phyloP scores from a whole-genome alignment of 371 early-diverging fungal genomes.

The Saksenaea vasiformis region DNA sequence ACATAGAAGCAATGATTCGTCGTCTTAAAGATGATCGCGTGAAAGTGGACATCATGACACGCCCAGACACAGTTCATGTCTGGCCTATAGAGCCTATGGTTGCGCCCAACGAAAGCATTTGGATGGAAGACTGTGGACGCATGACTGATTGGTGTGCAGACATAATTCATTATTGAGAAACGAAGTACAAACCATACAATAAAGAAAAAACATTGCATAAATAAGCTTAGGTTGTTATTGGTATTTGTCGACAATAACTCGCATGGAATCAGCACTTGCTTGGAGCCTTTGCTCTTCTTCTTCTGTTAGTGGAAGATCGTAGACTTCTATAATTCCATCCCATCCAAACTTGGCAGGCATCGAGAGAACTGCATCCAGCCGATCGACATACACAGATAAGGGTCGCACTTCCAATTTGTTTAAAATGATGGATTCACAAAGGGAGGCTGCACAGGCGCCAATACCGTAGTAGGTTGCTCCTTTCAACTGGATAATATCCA shows the following conservation, averaged over 20 bases:
- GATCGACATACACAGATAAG: slow-evolving; percentile 65
- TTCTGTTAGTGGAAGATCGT: slow-evolving; percentile 61
- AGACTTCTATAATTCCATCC: slow-evolving; percentile 67
- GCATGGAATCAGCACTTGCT: slow-evolving; percentile 29
- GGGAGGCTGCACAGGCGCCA: slow-evolving; percentile 75
- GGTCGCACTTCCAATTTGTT: slow-evolving; percentile 70
- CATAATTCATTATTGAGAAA: background rate
- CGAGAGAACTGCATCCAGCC: slow-evolving; percentile 64
- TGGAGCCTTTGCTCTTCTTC: slow-evolving; percentile 55
- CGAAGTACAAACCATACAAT: no score
- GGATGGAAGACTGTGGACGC: slow-evolving; percentile 16
- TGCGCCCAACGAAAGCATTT: slow-evolving; percentile 14
- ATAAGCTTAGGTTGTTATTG: background rate
- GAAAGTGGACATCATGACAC: slow-evolving; percentile 26
- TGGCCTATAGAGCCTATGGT: slow-evolving; percentile 25
- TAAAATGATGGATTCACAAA: slow-evolving; percentile 69
- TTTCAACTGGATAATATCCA: slow-evolving; percentile 83
- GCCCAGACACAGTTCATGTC: slow-evolving; percentile 27
- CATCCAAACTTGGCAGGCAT: slow-evolving; percentile 75
- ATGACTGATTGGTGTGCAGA: slow-evolving; percentile 25
- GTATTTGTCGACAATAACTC: background rate
- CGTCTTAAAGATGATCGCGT: slow-evolving; percentile 24
- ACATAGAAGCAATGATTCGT: slow-evolving; percentile 22
- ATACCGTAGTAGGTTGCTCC: slow-evolving; percentile 90
- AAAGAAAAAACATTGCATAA: no score